Base-by-base conservation (phyloP, 306 rosid species). In the Quercus dentata region DNA sequence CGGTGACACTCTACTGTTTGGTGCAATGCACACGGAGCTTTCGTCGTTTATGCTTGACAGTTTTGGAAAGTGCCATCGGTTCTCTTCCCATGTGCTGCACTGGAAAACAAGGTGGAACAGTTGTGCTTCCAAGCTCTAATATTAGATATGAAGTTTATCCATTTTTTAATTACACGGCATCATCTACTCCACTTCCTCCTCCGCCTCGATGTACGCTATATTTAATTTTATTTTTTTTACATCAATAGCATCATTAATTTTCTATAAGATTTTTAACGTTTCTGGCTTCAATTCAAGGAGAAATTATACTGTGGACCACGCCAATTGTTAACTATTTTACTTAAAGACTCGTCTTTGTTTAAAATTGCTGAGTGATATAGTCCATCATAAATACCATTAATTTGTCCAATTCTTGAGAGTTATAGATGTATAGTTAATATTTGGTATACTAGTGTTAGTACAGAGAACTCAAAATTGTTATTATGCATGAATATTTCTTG, bases 1-100 rank as follows among this genome's bases (percentile, higher is more conserved):
- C 80, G 0, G 68, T 30, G 80, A 86, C 77, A 0, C 33, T 88
- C n/a, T 84, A 88, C 55, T 76, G 80, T 1, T 12, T 88, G 35
- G 86, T 57, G 12, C 84, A 84, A 83, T 81, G 90, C 78, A 73
- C 82, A 6, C 88, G 2, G 86, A 81, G 13, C 18, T 79, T 23
- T 12, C 79, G 18, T 9, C 83, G 46, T 20, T 54, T 23, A 3
- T 84, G 90, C 72, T 75, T 13, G 25, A 84, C 77, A 85, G 82
- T 84, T 63, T 80, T 88, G 56, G 69, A 73, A 38, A 86, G 88
- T 30, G 90, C 88, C 56, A 75, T 86, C 13, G 86, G 85, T 1
- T 54, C 52, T 63, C 77, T 88, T 79, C 92, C 90, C 0, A 69
- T 55, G 82, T 86, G 90, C 70, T 87, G 91, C 67, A 4, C 5